These are phyloP conservation scores for Hylodesmum podocarpum DNA, from an alignment of 306 rosid genomes.

Conservation along the genomic window DNA sequence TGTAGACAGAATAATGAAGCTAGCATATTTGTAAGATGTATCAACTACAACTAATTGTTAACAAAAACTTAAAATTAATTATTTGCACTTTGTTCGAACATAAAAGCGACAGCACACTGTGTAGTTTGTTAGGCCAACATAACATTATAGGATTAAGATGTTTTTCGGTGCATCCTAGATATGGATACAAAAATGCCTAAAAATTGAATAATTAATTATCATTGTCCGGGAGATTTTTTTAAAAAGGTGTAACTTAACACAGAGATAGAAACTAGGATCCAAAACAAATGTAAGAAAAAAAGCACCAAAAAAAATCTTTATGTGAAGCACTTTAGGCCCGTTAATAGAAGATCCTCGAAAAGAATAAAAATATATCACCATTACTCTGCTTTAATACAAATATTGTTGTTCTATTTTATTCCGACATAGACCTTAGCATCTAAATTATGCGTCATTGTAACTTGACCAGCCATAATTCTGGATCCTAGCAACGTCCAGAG, in stretches of 20 bases:
- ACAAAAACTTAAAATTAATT: background rate
- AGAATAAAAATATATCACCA: too few relatives aligned
- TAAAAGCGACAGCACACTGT: background rate
- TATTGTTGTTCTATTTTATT: too few relatives aligned
- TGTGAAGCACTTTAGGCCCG: too few relatives aligned
- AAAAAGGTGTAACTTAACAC: background rate
- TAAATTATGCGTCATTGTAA: background rate
- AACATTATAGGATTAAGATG: background rate
- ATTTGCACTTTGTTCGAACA: background rate
- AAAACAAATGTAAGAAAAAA: background rate
- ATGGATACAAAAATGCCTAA: background rate
- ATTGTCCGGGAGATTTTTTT: background rate
- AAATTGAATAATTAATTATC: background rate
- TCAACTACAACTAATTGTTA: background rate
- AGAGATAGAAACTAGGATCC: background rate
- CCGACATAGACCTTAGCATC: background rate
- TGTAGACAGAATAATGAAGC: background rate
- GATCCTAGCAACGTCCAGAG: background rate
- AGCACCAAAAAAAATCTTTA: background rate
- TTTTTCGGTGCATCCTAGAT: background rate
- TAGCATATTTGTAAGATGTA: constrained; percentile 21
- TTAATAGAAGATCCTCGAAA: too few relatives aligned
- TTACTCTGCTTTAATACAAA: too few relatives aligned
- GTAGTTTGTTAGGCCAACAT: constrained; percentile 17
- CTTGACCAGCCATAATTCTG: background rate